Evolutionary conservation across 495 filamentous ascomycete genomes (phyloP), one percentile per base, ranked within the genome.

Genomic region (Penicillium psychrofluorescens): DNA sequence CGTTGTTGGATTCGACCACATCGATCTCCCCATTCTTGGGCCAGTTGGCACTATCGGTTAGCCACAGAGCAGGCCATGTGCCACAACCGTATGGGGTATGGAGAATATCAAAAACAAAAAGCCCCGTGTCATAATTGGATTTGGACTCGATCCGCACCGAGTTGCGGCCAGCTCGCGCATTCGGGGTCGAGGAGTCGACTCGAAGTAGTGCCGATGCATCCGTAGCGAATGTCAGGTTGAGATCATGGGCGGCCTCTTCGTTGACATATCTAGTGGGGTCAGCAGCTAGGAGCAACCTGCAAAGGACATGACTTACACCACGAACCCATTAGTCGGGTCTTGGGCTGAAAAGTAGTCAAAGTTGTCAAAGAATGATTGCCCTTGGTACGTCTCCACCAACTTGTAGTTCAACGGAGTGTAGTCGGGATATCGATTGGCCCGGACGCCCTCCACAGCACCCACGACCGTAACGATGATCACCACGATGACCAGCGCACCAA

Each of bases 1-100:
- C 50, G 32, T 77, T 77, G 16, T 62, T 62, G 8, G 67, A 54
- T 44, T 77, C 73, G 8, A 77, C 42, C 12, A 75, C 51, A 47
- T 77, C 73, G 22, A 77, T 75, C 46, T 77, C 73, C 7, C 73
- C 73, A 36, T 75, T 71, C 0, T 30, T 40, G 0, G 81, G 81
- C 81, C 81, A 85, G 30, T 76, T 72, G 12, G 66, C 54, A 0
- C 75, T 72, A 11, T 75, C 80, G 1, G 78, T 78, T 7, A 84
- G 58, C 81, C 81, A 85, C 14, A 86, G 74, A 0, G 77, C 77
- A 0, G 75, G 75, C 76, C 76, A 79, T 11, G 74, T 77, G 1
- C 63, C 74, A 46, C 75, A 80, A 12, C 70, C 72, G 37, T 65
- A 67, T 11, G 73, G 74, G 0, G 67, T 61, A 36, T 75, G 72